Percentiles rank a stretch among this genome's conserved stretches.
Conservation (phyloP, 371 early-diverging fungal species). For the Mortierella sp. region DNA sequence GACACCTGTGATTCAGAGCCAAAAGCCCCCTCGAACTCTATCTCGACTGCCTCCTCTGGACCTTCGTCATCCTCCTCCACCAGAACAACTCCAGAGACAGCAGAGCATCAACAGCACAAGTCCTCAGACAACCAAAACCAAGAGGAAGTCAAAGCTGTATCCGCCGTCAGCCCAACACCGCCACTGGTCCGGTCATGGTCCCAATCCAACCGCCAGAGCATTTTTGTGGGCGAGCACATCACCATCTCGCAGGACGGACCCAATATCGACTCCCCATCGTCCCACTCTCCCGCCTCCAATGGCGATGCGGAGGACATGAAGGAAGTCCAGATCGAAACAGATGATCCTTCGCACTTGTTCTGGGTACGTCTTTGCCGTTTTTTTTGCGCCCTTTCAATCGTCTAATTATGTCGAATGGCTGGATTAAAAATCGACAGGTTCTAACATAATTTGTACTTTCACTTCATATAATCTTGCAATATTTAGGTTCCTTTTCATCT, state of each 20-base stretch:
- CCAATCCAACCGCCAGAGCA: slow-evolving; percentile 39
- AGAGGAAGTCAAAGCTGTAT: not conserved
- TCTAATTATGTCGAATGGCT: not conserved
- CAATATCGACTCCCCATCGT: slow-evolving; percentile 30
- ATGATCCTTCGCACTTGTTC: slow-evolving; percentile 45
- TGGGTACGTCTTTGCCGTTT: slow-evolving; percentile 33
- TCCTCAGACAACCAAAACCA: not conserved
- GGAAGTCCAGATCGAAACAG: slow-evolving; percentile 53
- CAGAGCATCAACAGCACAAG: not conserved
- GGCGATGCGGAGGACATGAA: slow-evolving; percentile 52
- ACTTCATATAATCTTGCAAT: not conserved
- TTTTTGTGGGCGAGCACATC: slow-evolving; percentile 41
- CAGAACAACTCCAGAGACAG: slow-evolving; percentile 7
- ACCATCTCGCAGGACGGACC: slow-evolving; percentile 26
- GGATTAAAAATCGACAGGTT: not conserved
- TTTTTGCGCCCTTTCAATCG: not conserved
- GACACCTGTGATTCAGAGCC: slow-evolving; percentile 9
- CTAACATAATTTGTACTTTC: not conserved
- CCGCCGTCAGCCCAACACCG: slow-evolving; percentile 5
- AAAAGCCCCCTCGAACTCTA: not conserved
- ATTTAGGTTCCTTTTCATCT: slow-evolving; percentile 55
- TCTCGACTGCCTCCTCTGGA: slow-evolving; percentile 21
- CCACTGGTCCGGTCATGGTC: slow-evolving; percentile 26
- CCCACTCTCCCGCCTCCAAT: slow-evolving; percentile 25
- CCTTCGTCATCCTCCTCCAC: slow-evolving; percentile 26